Evolutionary conservation across 179 eudicot genomes (phyloP), one percentile per base, ranked within the genome.

Genomic region (Nepenthes alata): DNA sequence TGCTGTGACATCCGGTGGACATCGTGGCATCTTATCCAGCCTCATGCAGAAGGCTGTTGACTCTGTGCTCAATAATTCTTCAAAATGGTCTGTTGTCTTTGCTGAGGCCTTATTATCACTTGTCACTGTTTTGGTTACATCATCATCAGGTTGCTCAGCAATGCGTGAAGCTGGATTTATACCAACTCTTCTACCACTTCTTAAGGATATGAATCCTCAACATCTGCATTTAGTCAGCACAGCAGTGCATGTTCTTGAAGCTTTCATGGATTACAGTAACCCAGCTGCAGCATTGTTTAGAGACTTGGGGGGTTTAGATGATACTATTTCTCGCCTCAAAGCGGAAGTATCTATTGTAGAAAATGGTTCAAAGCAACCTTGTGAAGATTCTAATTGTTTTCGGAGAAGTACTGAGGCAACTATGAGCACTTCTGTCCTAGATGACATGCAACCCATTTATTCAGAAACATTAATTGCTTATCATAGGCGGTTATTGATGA

Each of bases 131-230:
- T 75, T 94, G 77, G 97, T 94, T 50, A 85, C 97, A 6, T 83
- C 98, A 15, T 85, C 98, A 15, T 83, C 97, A 45, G 98, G 98
- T 58, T 93, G 95, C 57, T 85, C 95, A 65, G 97, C 98, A 55
- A 83, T 93, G 97, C 97, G 98, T 58, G 98, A 93, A 77, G 93
- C 97, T 48, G 98, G 98, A 68, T 93, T 93, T 70, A 93, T 93
- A 78, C 98, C 98, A 3, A 90, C 95, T 49, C 98, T 93, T 75
- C 71, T 93, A 55, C 98, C 98, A 55, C 89, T 93, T 60, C 89
- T 93, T 58, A 93, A 90, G 75, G 95, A 93, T 74, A 79, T 90
- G 53, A 76, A 93, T 70, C 84, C 95, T 35, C 97, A 87, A 74
- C 98, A 93, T 68, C 72, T 93, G 74, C 96, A 93, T 85, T 74